Evolutionary conservation across 2,329 filamentous ascomycete species (phyloP).

Genomic region (Lojkania enalia): DNA sequence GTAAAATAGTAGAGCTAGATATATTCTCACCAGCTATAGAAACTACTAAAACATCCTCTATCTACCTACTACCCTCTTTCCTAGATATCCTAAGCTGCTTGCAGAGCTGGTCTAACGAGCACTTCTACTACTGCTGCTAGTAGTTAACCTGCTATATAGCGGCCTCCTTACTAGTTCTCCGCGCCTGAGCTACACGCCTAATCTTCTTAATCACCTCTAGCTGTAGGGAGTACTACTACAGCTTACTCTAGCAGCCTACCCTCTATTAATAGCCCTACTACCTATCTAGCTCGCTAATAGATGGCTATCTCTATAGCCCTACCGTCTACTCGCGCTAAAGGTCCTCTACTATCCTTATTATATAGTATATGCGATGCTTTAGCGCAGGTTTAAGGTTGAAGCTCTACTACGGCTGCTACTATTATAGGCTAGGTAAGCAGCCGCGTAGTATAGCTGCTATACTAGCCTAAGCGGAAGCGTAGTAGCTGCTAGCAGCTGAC

Average conservation of each 20-base stretch:
- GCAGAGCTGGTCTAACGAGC: conserved; percentile 7
- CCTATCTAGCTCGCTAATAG: conserved; percentile 1
- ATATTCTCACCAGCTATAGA: neutral
- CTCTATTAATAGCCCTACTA: conserved; percentile 2
- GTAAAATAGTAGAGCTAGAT: neutral
- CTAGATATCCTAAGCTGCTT: conserved; percentile 5
- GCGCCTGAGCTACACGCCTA: conserved; percentile 1
- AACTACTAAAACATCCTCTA: neutral
- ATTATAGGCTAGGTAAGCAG: neutral
- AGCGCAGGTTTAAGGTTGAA: neutral
- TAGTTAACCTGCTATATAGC: conserved; percentile 5
- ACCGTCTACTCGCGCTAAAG: conserved; percentile 4
- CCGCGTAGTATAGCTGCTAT: neutral
- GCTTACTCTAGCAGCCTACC: conserved; percentile 4
- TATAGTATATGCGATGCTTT: conserved; percentile 2
- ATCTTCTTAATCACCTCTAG: conserved; percentile 8
- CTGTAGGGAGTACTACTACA: conserved; percentile 6
- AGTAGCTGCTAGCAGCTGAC: neutral
- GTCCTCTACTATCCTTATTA: conserved; percentile 1
- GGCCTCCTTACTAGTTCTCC: conserved; percentile 3
- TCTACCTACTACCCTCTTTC: conserved; percentile 1
- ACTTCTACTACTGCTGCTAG: conserved; percentile 6
- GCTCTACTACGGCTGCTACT: neutral
- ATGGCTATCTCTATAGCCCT: conserved; percentile 3
- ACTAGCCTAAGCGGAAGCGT: conserved; percentile 2